These are phyloP conservation scores for Blastobotrys arbuscula DNA, from an alignment of 1,139 yeast species.

Conservation along the genomic window DNA sequence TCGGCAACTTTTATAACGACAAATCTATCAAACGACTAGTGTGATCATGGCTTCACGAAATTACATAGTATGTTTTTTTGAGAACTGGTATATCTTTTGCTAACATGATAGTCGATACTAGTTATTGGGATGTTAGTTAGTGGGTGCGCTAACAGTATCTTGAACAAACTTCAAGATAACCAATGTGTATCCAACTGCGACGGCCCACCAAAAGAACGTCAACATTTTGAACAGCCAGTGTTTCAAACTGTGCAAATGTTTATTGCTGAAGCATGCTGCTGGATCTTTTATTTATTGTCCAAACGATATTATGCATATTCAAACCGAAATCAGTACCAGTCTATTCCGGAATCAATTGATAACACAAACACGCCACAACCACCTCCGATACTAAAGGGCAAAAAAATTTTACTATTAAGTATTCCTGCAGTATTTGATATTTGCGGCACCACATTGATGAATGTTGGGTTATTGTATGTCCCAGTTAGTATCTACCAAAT, in stretches of 20 bases:
- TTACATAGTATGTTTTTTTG: background rate
- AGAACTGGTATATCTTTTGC: no score
- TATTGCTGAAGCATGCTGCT: slow-evolving; percentile 57
- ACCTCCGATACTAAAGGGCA: slow-evolving; percentile 25
- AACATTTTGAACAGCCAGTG: slow-evolving; percentile 69
- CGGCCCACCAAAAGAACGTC: slow-evolving; percentile 39
- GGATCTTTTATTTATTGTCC: slow-evolving; percentile 36
- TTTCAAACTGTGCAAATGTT: slow-evolving; percentile 80
- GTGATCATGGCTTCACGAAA: background rate
- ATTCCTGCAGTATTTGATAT: slow-evolving; percentile 71
- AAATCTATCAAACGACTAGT: background rate
- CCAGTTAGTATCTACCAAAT: slow-evolving; percentile 85
- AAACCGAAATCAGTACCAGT: background rate
- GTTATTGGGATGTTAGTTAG: slow-evolving; percentile 45
- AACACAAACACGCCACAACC: slow-evolving; percentile 3
- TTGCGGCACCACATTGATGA: slow-evolving; percentile 67
- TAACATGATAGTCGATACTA: slow-evolving; percentile 18
- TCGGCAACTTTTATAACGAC: no score
- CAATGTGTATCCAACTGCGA: slow-evolving; percentile 62
- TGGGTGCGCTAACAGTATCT: slow-evolving; percentile 68
- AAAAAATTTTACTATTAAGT: slow-evolving; percentile 38
- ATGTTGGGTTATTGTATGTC: slow-evolving; percentile 65
- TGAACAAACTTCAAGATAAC: slow-evolving; percentile 73
- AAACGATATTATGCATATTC: background rate
- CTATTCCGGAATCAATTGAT: slow-evolving; percentile 1